Percentiles rank a stretch among this genome's conserved stretches.
Conservation (phyloP, 2,329 filamentous ascomycete species). For the Thelonectria rubi region DNA sequence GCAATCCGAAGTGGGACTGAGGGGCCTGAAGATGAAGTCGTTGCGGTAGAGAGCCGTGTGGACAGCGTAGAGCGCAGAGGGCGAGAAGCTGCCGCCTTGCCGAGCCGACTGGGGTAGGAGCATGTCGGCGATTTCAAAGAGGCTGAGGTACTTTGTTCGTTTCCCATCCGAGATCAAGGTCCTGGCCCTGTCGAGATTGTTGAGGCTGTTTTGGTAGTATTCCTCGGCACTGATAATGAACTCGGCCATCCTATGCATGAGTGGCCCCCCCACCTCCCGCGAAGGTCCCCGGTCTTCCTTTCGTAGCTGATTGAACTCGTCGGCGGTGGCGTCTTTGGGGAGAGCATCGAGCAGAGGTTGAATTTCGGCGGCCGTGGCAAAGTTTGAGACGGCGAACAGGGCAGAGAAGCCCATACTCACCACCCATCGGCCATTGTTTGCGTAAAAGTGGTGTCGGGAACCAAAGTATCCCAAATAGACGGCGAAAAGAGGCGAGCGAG, state of each 20-base stretch:
- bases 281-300: constrained; percentile 53
- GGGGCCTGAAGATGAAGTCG: constrained; percentile 66
- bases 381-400: constrained; percentile 60
- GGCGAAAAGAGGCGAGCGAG: constrained; percentile 58
- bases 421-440: constrained; percentile 60
- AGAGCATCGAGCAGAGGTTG: constrained; percentile 48
- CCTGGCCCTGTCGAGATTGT: constrained; percentile 58
- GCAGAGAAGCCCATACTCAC: constrained; percentile 54
- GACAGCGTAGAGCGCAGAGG: constrained; percentile 71
- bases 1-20: constrained; percentile 58
- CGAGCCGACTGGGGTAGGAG: constrained; percentile 52
- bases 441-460: constrained; percentile 63
- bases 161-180: constrained; percentile 49
- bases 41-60: constrained; percentile 70
- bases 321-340: constrained; percentile 40
- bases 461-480: constrained; percentile 63
- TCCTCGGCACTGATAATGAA: constrained; percentile 56
- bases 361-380: constrained; percentile 54
- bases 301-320: constrained; percentile 46
- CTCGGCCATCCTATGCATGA: constrained; percentile 58
- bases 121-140: constrained; percentile 60
- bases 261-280: constrained; percentile 51
- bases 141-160: constrained; percentile 56
- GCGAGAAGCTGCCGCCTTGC: constrained; percentile 50
- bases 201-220: constrained; percentile 59